Evolutionary conservation across 805 yeast genomes (phyloP), one percentile per base, ranked within the genome.

Genomic region (Wickerhamomyces alni): DNA sequence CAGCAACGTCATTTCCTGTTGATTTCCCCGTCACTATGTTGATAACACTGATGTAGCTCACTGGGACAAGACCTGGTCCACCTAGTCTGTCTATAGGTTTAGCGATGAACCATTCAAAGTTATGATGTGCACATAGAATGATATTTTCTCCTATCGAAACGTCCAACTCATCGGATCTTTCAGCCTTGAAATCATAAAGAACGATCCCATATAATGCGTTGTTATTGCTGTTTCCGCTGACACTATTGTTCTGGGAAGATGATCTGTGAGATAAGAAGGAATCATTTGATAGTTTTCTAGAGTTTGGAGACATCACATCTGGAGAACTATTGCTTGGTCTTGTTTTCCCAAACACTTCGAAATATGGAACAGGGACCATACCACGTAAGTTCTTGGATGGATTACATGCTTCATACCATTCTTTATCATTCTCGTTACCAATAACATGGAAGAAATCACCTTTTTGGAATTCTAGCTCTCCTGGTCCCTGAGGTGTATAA

Each of bases 1-100:
- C 77, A 48, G 60, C 52, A 29, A 78, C 71, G 37, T 76, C 67
- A 49, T 77, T 68, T 21, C 70, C 72, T 36, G 83, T 68, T 40
- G 82, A 69, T 51, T 70, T 66, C 40, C 82, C 76, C 2, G 86
- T 70, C 18, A 78, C 67, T 42, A 88, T 72, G 59, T 93, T 95
- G 30, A 91, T 77, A 28, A 91, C 74, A 55, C 87, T 86, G 18
- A 93, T 93, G 54, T 85, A 93, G 16, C 86, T 76, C 5, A 87
- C 89, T 0, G 99, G 99, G 8, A 93, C 94, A 34, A 93, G 70
- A 1, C 99, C 99, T 0, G 98, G 98, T 1, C 97, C 99, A 19
- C 99, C 98, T 29, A 93, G 68, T 39, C 97, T 70, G 43, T 91
- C 94, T 32, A 93, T 85, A 12, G 96, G 96, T 59, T 93, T 93